These are phyloP conservation scores for Scheffersomyces lignicola DNA, from an alignment of 1,139 yeast species.

Conservation along the genomic window DNA sequence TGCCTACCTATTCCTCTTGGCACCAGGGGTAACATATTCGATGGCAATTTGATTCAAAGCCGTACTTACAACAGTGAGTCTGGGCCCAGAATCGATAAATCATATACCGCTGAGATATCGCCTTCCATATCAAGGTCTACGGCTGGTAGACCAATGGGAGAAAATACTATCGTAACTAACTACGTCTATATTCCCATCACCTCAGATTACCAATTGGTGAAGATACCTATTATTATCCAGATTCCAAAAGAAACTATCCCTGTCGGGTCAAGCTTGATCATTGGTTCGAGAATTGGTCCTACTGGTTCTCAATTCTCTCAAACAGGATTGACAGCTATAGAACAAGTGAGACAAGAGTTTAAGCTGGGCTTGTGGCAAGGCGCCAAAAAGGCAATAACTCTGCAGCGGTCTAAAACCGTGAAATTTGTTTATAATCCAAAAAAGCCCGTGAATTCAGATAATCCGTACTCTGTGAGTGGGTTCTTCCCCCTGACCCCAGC, in stretches of 20 bases:
- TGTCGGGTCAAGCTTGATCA: no score
- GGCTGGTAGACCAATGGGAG: no score
- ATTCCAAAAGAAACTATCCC: conserved; percentile 23
- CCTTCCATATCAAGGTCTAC: no score
- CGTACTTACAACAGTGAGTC: no score
- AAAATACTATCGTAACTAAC: no score
- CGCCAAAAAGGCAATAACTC: background rate
- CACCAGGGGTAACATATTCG: no score
- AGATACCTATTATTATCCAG: conserved; percentile 21
- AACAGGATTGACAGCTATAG: background rate
- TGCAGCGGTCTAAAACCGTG: background rate
- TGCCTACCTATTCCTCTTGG: no score
- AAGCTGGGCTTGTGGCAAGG: background rate
- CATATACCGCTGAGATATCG: no score
- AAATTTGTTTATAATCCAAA: conserved; percentile 4
- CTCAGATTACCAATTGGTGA: conserved; percentile 7
- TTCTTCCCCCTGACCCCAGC: conserved; percentile 9
- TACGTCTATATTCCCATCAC: conserved; percentile 1
- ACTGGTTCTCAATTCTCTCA: background rate
- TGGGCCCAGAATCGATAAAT: no score
- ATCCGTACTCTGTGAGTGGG: conserved; percentile 12
- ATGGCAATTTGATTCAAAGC: no score
- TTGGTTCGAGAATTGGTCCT: no score
- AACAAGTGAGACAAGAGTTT: background rate
- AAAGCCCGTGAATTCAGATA: background rate